These are phyloP conservation scores for Ceratocystis cubensis DNA, from an alignment of 2,329 filamentous ascomycete genomes.

Conservation along the genomic window DNA sequence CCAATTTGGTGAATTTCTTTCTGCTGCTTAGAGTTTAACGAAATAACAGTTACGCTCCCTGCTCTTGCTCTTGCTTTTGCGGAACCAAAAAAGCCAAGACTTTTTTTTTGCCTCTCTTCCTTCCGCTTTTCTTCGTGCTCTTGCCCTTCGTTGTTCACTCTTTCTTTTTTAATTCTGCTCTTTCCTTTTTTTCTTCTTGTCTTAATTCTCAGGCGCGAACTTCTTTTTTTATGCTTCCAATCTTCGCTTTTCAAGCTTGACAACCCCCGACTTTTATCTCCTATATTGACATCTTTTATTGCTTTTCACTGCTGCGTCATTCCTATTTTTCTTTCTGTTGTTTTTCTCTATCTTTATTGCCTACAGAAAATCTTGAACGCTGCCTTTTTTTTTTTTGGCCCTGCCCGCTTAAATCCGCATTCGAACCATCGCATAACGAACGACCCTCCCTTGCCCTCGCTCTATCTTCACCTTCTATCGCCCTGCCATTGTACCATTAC, in stretches of 20 bases:
- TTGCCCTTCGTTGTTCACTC: not conserved
- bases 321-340: not conserved
- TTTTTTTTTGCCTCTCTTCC: not conserved
- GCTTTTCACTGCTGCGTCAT: not conserved
- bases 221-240: conserved; percentile 1
- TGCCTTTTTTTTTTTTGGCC: not conserved
- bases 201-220: not conserved
- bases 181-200: not conserved
- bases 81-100: conserved; percentile 10
- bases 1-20: too few relatives aligned
- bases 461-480: not conserved
- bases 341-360: conserved; percentile 4
- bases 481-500: too few relatives aligned
- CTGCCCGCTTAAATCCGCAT: not conserved
- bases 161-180: not conserved
- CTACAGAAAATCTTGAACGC: not conserved
- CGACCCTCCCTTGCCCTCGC: not conserved
- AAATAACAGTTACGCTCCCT: not conserved
- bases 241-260: conserved; percentile 21
- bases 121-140: conserved; percentile 5
- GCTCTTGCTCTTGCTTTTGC: conserved; percentile 1
- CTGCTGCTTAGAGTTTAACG: too few relatives aligned
- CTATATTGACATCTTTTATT: not conserved
- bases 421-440: not conserved
- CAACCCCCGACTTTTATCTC: not conserved